Base-by-base conservation (phyloP, 192 early-diverging fungal genomes). In the Rhizophagus prolifer region DNA sequence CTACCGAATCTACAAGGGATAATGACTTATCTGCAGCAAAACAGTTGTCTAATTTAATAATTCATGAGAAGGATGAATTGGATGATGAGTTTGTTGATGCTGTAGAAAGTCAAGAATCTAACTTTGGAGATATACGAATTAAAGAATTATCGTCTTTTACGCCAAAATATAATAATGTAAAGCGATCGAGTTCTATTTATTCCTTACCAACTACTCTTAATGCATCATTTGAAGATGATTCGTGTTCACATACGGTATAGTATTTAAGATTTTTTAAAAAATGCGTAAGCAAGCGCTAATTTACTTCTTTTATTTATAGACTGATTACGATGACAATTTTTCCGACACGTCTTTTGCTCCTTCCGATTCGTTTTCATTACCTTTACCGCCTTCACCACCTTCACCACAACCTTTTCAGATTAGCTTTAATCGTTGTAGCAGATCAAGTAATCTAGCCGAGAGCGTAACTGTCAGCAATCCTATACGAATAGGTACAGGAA, bases 401-500 rank as follows among this genome's bases (percentile, higher is more conserved):
- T 50, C 62, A 44, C 31, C 74, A 34, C 7, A 34, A 13, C 25
- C 61, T 41, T 65, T 30, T 47, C 59, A 76, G 44, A 76, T 76
- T 28, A 76, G 44, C 4, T 61, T 76, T 28, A 6, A 25, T 54
- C 38, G 74, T 14, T 26, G 38, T 50, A 60, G 10, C 19, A 66
- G 47, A 54, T 36, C 74, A 10, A 50, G 21, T n/a, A 58, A 76
- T 66, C 26, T 76, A 54, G 82, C 79, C 21, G 65, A 79, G 0
- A 79, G 82, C 54, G 85, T 84, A 26, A 77, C 63, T 25, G 82
- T 86, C 5, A 78, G 79, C 54, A 79, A 84, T 70, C 85, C 85
- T 16, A 58, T 82, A 2, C 68, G 81, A 28, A 79, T 86, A 28
- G 85, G 85, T 14, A 47, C 79, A 1, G 82, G 84, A 21, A 84